phyloP scores from a whole-genome alignment of 2,329 filamentous ascomycete species.

The Aspergillus pseudoglaucus region DNA sequence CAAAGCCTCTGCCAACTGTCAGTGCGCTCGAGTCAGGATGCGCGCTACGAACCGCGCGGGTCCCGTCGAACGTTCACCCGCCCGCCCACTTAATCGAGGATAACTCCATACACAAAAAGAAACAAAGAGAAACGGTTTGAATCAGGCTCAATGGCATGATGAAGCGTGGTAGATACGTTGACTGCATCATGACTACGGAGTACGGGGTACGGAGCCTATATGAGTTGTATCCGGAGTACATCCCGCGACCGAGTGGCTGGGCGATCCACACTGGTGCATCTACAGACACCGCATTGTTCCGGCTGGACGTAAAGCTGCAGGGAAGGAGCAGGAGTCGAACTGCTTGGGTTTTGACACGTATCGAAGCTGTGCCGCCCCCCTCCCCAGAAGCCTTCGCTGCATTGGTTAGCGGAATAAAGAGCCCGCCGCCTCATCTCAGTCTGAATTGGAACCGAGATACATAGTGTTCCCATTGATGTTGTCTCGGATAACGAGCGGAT shows the following conservation, averaged over 20 bases:
- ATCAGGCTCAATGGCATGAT: neutral
- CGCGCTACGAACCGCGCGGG: conserved; percentile 17
- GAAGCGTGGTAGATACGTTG: neutral
- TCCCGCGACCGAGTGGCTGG: neutral
- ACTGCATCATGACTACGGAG: neutral
- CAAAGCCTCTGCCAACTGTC: conserved; percentile 21
- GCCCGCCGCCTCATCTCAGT: too few species aligned
- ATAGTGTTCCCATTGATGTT: neutral
- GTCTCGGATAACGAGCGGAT: neutral
- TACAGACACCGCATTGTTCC: neutral
- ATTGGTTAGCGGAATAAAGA: too few species aligned
- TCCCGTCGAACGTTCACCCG: conserved; percentile 5
- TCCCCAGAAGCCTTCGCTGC: neutral
- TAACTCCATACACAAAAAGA: conserved; percentile 3
- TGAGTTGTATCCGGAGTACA: neutral
- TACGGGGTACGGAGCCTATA: neutral
- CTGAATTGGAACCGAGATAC: too few species aligned
- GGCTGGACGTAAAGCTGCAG: conserved; percentile 20
- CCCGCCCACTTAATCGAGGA: conserved; percentile 3
- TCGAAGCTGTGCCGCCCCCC: conserved; percentile 12
- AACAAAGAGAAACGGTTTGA: neutral
- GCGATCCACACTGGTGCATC: conserved; percentile 1
- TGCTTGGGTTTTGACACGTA: conserved; percentile 27
- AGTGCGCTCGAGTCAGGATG: conserved; percentile 12
- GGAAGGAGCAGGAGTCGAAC: conserved; percentile 18